Conservation (phyloP, 1,284 basidiomycete genomes). For the Melanopsichium pennsylvanicum region DNA sequence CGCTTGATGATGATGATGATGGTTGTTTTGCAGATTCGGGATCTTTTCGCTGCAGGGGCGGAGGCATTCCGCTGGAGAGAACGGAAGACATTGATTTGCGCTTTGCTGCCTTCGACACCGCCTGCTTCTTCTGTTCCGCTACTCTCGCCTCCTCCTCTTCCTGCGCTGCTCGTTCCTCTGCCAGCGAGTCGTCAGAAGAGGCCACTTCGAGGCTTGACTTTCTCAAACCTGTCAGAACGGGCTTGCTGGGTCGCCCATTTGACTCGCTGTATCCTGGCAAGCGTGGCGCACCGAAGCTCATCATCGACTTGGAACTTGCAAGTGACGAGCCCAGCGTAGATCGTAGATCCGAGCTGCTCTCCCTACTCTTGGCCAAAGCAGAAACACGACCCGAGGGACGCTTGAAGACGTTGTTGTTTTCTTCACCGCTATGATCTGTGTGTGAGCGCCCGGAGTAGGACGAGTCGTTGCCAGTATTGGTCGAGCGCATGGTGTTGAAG, state of each 20-base stretch:
- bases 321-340: constrained; percentile 6
- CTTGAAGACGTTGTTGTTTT: constrained; percentile 29
- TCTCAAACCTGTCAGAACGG: constrained; percentile 3
- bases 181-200: constrained; percentile 5
- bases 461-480: constrained; percentile 5
- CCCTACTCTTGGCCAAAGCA: constrained; percentile 25
- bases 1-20: too few relatives aligned
- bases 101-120: constrained; percentile 34
- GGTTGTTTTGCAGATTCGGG: too few relatives aligned
- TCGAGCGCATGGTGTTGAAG: constrained; percentile 6
- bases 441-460: constrained; percentile 9
- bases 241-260: background rate
- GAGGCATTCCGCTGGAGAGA: constrained; percentile 40
- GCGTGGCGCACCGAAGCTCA: constrained; percentile 32
- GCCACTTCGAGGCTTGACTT: constrained; percentile 11
- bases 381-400: constrained; percentile 35
- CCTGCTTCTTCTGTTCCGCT: constrained; percentile 31
- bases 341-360: constrained; percentile 19
- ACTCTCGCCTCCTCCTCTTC: constrained; percentile 23
- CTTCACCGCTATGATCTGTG: constrained; percentile 24
- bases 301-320: constrained; percentile 22
- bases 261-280: constrained; percentile 20
- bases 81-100: constrained; percentile 33
- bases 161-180: constrained; percentile 22
- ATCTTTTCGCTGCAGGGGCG: constrained; percentile 17